Conservation (phyloP, 1,284 basidiomycete species). For the Ceratobasidium sp. region DNA sequence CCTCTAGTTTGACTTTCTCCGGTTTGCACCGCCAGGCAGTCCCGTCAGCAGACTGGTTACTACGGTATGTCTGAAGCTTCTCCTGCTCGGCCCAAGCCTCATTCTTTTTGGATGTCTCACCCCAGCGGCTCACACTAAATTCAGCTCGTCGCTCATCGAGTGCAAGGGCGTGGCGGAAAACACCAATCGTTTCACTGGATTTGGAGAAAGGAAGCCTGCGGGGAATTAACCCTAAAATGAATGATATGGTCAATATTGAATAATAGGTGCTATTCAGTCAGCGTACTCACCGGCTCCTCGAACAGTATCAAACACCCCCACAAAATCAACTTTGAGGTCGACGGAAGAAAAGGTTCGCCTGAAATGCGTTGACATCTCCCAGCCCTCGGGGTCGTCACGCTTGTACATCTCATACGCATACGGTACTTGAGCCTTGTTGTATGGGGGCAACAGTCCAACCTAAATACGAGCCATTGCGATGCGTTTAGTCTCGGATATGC, state of each 20-base stretch:
- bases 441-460: conserved; percentile 54
- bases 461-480: conserved; percentile 1
- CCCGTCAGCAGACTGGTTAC: not conserved
- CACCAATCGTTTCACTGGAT: conserved; percentile 68
- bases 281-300: conserved; percentile 49
- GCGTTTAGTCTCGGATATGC: not conserved
- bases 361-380: conserved; percentile 44
- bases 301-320: conserved; percentile 51
- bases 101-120: not conserved
- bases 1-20: not conserved
- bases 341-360: conserved; percentile 50
- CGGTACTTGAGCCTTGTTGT: conserved; percentile 52
- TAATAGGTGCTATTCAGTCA: too few species aligned
- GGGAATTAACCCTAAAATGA: conserved; percentile 70
- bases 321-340: conserved; percentile 48
- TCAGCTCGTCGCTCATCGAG: conserved; percentile 75
- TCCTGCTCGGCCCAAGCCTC: not conserved
- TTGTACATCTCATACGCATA: conserved; percentile 51
- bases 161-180: conserved; percentile 75
- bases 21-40: not conserved
- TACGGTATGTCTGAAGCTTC: conserved; percentile 2
- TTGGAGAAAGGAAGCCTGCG: conserved; percentile 71
- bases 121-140: conserved; percentile 67
- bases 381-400: conserved; percentile 46
- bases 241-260: not conserved